phyloP scores from a whole-genome alignment of 139 green algal species.

The Eudorina sp. region DNA sequence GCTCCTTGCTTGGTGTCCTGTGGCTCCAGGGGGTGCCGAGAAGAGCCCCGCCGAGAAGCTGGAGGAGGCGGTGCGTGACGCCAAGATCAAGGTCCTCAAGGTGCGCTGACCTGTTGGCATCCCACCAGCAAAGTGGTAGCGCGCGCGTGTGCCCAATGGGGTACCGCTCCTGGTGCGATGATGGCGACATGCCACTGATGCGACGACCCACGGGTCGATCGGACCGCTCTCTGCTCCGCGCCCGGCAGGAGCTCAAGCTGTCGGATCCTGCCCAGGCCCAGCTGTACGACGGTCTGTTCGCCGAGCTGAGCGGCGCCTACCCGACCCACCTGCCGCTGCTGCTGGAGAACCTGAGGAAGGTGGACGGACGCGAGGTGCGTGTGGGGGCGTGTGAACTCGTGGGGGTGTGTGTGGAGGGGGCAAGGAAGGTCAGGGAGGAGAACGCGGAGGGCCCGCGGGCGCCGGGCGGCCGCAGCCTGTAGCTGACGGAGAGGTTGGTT shows the following conservation, averaged over 20 bases:
- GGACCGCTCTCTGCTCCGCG: not conserved
- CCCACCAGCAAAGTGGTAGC: no score
- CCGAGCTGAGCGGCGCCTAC: constrained; percentile 61
- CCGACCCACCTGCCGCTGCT: constrained; percentile 82
- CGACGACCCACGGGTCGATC: no score
- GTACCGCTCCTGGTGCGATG: no score
- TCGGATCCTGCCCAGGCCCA: constrained; percentile 24
- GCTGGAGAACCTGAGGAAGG: constrained; percentile 71
- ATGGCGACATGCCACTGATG: no score
- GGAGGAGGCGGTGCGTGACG: constrained; percentile 75
- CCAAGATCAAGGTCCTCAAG: constrained; percentile 81
- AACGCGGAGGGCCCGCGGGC: not conserved
- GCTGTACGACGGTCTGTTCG: constrained; percentile 53
- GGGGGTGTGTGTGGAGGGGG: no score
- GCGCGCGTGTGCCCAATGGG: no score
- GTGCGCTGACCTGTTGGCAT: constrained; percentile 48
- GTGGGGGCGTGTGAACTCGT: no score
- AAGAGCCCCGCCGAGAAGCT: constrained; percentile 55
- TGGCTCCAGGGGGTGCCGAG: no score
- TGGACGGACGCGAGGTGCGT: constrained; percentile 48
- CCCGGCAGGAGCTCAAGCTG: constrained; percentile 53
- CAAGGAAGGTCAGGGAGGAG: not conserved
- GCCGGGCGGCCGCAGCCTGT: no score
- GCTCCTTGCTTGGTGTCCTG: no score
- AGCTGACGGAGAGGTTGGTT: no score